These are phyloP conservation scores for Rhazya stricta DNA, from an alignment of 257 asterid genomes.

Conservation along the genomic window DNA sequence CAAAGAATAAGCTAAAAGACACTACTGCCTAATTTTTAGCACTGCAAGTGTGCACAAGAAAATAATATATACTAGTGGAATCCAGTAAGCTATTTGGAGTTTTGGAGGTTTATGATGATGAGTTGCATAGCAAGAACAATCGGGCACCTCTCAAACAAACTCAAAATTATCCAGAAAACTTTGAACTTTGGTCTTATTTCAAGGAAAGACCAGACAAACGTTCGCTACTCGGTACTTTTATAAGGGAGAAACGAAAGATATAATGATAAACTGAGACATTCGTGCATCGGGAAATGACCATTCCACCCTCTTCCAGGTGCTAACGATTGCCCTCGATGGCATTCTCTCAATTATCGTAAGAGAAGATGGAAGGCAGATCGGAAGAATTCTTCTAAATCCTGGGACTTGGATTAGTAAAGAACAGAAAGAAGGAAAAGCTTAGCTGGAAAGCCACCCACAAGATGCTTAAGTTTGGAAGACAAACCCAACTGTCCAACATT, in stretches of 20 bases:
- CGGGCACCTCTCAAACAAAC: slow-evolving; percentile 17
- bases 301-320: slow-evolving; percentile 24
- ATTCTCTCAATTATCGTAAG: background rate
- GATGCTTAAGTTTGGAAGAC: slow-evolving; percentile 26
- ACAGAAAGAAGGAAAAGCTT: slow-evolving; percentile 35
- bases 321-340: slow-evolving; percentile 9
- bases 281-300: slow-evolving; percentile 17
- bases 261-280: background rate
- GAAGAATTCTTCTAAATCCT: slow-evolving; percentile 16
- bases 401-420: slow-evolving; percentile 22
- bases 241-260: background rate
- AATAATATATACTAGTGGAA: background rate
- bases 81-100: slow-evolving; percentile 7
- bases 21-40: background rate
- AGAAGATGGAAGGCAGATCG: slow-evolving; percentile 6
- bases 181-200: slow-evolving; percentile 5
- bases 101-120: slow-evolving; percentile 21
- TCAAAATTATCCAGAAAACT: slow-evolving; percentile 22
- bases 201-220: slow-evolving; percentile 20
- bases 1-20: background rate
- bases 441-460: slow-evolving; percentile 36
- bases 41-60: background rate
- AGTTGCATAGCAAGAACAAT: slow-evolving; percentile 8
- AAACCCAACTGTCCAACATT: slow-evolving; percentile 28
- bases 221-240: background rate